phyloP scores from a whole-genome alignment of 352 stramenopile species.

The Peronosclerospora sorghi region DNA sequence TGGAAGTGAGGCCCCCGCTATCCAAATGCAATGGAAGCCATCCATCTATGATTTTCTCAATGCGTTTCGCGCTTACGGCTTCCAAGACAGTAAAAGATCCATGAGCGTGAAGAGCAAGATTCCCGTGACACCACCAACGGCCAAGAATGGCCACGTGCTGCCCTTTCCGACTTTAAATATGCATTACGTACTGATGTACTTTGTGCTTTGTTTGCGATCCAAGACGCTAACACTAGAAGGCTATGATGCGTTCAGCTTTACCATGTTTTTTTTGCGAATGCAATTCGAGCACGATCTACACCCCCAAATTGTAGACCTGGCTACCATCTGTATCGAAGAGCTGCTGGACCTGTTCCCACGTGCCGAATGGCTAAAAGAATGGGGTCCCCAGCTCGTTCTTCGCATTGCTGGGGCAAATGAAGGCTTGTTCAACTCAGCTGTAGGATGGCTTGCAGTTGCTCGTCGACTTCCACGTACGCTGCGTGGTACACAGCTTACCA shows the following conservation, averaged over 20 bases:
- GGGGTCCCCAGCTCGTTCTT: slow-evolving; percentile 60
- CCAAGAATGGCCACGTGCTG: slow-evolving; percentile 12
- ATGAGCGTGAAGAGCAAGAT: slow-evolving; percentile 80
- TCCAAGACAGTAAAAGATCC: slow-evolving; percentile 73
- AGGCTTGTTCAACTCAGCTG: slow-evolving; percentile 66
- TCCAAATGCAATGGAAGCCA: slow-evolving; percentile 62
- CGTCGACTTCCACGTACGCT: slow-evolving; percentile 59
- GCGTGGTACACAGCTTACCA: slow-evolving; percentile 66
- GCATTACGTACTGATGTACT: slow-evolving; percentile 64
- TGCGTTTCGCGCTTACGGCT: slow-evolving; percentile 66
- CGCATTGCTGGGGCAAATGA: slow-evolving; percentile 66
- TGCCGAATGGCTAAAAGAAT: slow-evolving; percentile 63
- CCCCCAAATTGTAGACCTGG: slow-evolving; percentile 62
- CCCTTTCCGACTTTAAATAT: slow-evolving; percentile 75
- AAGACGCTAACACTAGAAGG: slow-evolving; percentile 50
- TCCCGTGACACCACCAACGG: slow-evolving; percentile 19
- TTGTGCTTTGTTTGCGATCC: slow-evolving; percentile 59
- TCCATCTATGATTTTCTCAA: slow-evolving; percentile 70
- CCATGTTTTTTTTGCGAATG: slow-evolving; percentile 81
- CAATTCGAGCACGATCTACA: slow-evolving; percentile 72
- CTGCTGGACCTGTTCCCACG: slow-evolving; percentile 62
- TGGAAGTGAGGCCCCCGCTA: slow-evolving; percentile 12
- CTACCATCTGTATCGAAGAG: slow-evolving; percentile 70
- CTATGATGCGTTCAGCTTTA: slow-evolving; percentile 77
- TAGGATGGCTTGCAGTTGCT: slow-evolving; percentile 63